Evolutionary conservation across 768 basidiomycete genomes (phyloP).

Genomic region (Paxillus ammoniavirescens): DNA sequence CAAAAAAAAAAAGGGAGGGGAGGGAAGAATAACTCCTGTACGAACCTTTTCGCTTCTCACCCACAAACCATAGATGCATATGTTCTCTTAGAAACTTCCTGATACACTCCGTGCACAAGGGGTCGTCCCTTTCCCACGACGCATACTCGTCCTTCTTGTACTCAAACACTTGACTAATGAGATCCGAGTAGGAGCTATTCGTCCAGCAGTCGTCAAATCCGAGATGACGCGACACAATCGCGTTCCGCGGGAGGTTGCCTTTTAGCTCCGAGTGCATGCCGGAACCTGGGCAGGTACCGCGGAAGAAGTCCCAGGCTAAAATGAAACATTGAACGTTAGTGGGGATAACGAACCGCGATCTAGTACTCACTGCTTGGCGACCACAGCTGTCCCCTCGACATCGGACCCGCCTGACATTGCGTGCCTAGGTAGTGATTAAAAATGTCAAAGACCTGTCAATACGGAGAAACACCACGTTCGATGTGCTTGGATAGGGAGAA

Average conservation of each 20-base stretch:
- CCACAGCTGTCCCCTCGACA: constrained; percentile 16
- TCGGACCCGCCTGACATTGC: constrained; percentile 16
- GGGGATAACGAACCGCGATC: background rate
- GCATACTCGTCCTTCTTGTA: constrained; percentile 1
- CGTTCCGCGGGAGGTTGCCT: background rate
- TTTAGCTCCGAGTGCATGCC: background rate
- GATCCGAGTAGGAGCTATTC: background rate
- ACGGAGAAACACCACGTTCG: background rate
- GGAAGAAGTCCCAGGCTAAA: constrained; percentile 8
- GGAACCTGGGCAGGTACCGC: background rate
- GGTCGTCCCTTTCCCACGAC: constrained; percentile 24
- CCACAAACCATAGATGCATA: constrained; percentile 28
- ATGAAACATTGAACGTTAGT: background rate
- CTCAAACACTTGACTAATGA: constrained; percentile 7
- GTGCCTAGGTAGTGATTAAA: constrained; percentile 1
- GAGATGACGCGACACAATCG: background rate
- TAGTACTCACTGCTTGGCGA: constrained; percentile 22
- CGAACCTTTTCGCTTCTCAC: constrained; percentile 21
- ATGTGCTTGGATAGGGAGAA: background rate
- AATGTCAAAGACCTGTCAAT: background rate
- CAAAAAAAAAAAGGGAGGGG: background rate
- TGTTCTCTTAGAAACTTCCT: constrained; percentile 19
- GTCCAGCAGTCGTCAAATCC: background rate
- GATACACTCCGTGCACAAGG: constrained; percentile 28
- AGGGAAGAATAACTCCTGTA: background rate